Evolutionary conservation across 768 basidiomycete species (phyloP).

Genomic region (Termitomyces sp.): DNA sequence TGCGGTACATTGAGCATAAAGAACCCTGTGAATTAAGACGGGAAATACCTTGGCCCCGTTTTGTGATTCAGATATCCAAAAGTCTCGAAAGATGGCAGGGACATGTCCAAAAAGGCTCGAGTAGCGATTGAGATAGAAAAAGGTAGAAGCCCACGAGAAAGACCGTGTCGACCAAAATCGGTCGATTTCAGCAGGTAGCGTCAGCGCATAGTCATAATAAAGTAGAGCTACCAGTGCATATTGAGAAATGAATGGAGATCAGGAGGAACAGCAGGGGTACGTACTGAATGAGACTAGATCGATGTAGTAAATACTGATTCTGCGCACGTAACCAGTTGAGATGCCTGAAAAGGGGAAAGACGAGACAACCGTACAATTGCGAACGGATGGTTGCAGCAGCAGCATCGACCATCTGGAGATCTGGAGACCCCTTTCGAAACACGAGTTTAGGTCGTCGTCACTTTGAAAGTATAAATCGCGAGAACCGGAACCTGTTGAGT

Average conservation of each 20-base stretch:
- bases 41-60: not conserved
- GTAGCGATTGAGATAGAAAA: not conserved
- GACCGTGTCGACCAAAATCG: not conserved
- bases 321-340: not conserved
- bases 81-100: not conserved
- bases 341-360: not conserved
- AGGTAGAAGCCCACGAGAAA: not conserved
- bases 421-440: not conserved
- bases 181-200: not conserved
- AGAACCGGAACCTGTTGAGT: not conserved
- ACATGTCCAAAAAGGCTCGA: not conserved
- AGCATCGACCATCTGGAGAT: not conserved
- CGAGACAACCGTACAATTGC: not conserved
- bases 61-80: not conserved
- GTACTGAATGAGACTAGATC: not conserved
- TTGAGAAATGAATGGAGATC: not conserved
- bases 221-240: not conserved
- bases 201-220: not conserved
- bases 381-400: not conserved
- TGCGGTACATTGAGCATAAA: not conserved
- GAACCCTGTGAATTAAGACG: not conserved
- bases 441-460: not conserved
- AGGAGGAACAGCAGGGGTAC: not conserved
- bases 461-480: not conserved
- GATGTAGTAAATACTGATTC: not conserved